Evolutionary conservation across 1,284 basidiomycete species (phyloP).

Genomic region (Somion occarium): DNA sequence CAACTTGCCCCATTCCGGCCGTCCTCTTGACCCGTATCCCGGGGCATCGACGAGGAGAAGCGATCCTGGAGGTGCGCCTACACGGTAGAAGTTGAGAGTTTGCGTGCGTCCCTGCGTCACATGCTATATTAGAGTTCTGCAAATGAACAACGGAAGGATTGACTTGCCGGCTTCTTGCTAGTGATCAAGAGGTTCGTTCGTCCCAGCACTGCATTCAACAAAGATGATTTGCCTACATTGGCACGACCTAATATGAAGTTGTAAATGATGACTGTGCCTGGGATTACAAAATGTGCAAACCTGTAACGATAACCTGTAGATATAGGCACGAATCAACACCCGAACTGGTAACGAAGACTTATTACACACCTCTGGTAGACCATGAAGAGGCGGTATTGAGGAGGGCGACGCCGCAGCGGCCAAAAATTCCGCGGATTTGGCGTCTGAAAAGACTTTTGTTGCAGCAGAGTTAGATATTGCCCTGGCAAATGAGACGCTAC

Average conservation of each 20-base stretch:
- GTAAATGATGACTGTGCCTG: background rate
- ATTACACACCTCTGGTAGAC: conserved; percentile 44
- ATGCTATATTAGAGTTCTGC: conserved; percentile 1
- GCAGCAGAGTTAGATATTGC: background rate
- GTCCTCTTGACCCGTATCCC: conserved; percentile 70
- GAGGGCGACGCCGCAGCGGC: conserved; percentile 34
- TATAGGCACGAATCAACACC: background rate
- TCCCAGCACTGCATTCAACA: conserved; percentile 64
- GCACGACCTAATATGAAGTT: conserved; percentile 34
- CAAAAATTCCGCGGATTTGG: conserved; percentile 40
- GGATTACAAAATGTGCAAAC: conserved; percentile 13
- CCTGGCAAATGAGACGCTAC: background rate
- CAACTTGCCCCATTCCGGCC: conserved; percentile 65
- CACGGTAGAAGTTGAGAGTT: conserved; percentile 64
- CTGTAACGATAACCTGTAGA: conserved; percentile 28
- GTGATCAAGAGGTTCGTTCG: conserved; percentile 52
- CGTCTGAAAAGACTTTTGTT: conserved; percentile 26
- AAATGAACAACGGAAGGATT: conserved; percentile 21
- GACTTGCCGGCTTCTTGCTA: conserved; percentile 58
- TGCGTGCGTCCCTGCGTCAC: conserved; percentile 58
- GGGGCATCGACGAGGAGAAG: conserved; percentile 72
- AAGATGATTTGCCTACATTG: conserved; percentile 70
- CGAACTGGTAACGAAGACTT: background rate
- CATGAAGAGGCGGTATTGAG: conserved; percentile 39
- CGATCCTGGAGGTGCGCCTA: conserved; percentile 49